These are phyloP conservation scores for Alternaria arbusti DNA, from an alignment of 2,329 filamentous ascomycete species.

Conservation along the genomic window DNA sequence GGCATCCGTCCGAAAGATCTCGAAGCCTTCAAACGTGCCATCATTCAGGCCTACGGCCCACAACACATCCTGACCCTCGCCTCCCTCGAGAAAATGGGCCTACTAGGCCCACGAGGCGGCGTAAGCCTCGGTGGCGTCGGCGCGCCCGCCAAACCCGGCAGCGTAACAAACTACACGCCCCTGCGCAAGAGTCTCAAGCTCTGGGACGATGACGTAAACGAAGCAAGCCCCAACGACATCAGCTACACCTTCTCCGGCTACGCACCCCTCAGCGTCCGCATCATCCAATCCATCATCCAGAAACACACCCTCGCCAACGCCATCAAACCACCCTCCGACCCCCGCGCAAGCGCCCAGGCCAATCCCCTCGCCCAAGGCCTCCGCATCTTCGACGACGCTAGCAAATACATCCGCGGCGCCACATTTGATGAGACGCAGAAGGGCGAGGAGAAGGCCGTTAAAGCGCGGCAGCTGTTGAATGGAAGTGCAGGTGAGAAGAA, in stretches of 20 bases:
- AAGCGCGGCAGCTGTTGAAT: constrained; percentile 81
- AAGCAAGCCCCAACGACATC: constrained; percentile 91
- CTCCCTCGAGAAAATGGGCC: constrained; percentile 85
- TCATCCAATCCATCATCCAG: constrained; percentile 91
- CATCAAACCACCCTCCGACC: constrained; percentile 55
- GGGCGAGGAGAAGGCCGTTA: constrained; percentile 89
- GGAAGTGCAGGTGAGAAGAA: constrained; percentile 61
- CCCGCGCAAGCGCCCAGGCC: constrained; percentile 49
- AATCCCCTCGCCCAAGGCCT: constrained; percentile 76
- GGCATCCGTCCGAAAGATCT: constrained; percentile 88
- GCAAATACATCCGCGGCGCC: constrained; percentile 84
- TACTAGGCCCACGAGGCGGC: constrained; percentile 70
- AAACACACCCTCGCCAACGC: constrained; percentile 79
- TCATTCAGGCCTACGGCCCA: constrained; percentile 92
- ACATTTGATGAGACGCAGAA: constrained; percentile 94
- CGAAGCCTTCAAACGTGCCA: constrained; percentile 84
- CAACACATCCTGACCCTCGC: constrained; percentile 91
- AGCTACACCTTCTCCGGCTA: constrained; percentile 99
- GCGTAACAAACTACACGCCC: constrained; percentile 83
- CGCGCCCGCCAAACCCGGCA: constrained; percentile 42
- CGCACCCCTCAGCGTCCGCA: constrained; percentile 85
- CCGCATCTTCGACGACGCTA: constrained; percentile 90
- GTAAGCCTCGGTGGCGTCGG: constrained; percentile 55
- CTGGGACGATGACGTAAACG: constrained; percentile 95
- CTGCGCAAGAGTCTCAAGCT: constrained; percentile 85